Conservation (phyloP, 495 filamentous ascomycete species). For the Lichenothelia convexa region DNA sequence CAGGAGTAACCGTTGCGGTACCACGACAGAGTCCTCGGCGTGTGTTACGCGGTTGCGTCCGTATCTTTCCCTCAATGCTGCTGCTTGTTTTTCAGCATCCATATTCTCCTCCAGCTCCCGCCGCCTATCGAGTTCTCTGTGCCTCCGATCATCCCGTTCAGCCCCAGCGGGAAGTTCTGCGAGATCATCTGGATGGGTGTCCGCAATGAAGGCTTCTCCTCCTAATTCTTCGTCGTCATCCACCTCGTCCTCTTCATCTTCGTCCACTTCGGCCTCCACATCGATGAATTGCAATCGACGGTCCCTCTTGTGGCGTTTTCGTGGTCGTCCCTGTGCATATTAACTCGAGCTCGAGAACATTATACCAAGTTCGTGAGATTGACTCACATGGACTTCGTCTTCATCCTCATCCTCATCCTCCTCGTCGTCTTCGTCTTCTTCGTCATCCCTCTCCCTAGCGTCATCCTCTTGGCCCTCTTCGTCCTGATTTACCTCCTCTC, state of each 20-base stretch:
- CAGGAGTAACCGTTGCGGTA: conserved; percentile 75
- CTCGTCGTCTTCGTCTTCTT: conserved; percentile 14
- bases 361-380: conserved; percentile 16
- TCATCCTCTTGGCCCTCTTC: conserved; percentile 7
- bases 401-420: conserved; percentile 33
- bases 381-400: conserved; percentile 15
- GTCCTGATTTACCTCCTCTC: conserved; percentile 12
- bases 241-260: conserved; percentile 74
- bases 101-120: conserved; percentile 68
- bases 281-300: conserved; percentile 72
- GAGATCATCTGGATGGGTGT: conserved; percentile 78
- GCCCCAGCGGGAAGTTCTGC: conserved; percentile 62
- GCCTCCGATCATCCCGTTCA: conserved; percentile 73
- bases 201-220: conserved; percentile 64
- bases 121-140: conserved; percentile 83
- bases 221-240: conserved; percentile 78
- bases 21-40: conserved; percentile 41
- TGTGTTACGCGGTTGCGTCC: conserved; percentile 39
- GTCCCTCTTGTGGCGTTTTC: conserved; percentile 55
- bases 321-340: conserved; percentile 42
- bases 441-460: conserved; percentile 14
- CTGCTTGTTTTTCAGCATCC: conserved; percentile 87
- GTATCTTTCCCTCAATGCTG: conserved; percentile 69
- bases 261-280: conserved; percentile 91
- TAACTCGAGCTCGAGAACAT: conserved; percentile 3